phyloP scores from a whole-genome alignment of 371 early-diverging fungal genomes.

The Capniomyces stellatus region DNA sequence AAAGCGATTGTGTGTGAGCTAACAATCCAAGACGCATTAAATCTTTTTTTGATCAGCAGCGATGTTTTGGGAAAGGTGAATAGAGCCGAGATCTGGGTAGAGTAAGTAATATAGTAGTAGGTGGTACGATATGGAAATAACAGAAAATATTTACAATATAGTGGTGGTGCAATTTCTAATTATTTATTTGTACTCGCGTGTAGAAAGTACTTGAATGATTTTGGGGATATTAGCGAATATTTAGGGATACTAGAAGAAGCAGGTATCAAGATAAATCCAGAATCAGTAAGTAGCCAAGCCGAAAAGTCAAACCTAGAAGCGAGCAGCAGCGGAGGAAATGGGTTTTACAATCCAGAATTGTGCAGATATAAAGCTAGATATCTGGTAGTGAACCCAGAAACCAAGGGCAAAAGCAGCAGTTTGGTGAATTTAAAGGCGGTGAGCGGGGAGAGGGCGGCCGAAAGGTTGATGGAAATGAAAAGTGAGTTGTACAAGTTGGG shows the following conservation, averaged over 20 bases:
- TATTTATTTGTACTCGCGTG: constrained; percentile 36
- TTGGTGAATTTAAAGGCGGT: neutral
- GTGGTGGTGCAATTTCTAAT: too few relatives aligned
- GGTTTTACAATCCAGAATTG: too few relatives aligned
- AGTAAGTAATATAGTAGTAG: too few relatives aligned
- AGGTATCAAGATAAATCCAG: neutral
- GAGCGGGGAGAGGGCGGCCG: neutral
- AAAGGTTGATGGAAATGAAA: neutral
- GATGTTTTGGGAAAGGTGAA: too few relatives aligned
- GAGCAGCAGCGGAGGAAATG: too few relatives aligned
- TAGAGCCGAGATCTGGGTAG: too few relatives aligned
- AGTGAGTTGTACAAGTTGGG: neutral
- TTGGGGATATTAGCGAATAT: neutral
- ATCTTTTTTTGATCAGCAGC: too few relatives aligned
- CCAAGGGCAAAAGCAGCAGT: neutral
- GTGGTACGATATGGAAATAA: too few relatives aligned
- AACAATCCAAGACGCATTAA: too few relatives aligned
- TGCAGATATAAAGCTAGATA: neutral
- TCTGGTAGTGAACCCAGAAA: neutral
- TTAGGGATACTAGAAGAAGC: neutral
- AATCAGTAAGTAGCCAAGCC: neutral
- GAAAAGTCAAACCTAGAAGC: neutral
- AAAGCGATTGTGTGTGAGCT: too few relatives aligned
- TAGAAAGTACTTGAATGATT: constrained; percentile 1
- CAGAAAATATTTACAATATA: too few relatives aligned